A percentile compares a stretch with the other conserved stretches of the same genome.
phyloP scores from a whole-genome alignment of 768 basidiomycete species.

The Serendipita sp. region DNA sequence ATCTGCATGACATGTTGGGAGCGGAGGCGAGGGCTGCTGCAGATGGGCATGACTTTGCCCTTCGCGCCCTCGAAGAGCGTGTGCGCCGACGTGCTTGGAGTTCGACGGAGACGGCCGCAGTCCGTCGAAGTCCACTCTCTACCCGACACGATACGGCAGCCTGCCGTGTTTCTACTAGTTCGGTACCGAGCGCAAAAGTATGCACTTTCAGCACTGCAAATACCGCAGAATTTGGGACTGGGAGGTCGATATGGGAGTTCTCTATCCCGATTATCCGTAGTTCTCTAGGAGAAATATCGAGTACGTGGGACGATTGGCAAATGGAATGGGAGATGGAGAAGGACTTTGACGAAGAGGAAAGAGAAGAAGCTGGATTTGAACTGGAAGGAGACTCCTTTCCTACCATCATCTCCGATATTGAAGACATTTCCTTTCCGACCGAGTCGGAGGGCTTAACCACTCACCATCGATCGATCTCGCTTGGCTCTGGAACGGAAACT shows the following conservation, averaged over 20 bases:
- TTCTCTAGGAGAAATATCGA: conserved; percentile 1
- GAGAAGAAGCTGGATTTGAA: not conserved
- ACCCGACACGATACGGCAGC: not conserved
- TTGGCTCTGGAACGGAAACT: not conserved
- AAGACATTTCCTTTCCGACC: not conserved
- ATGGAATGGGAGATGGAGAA: conserved; percentile 5
- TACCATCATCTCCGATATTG: not conserved
- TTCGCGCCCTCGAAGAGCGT: not conserved
- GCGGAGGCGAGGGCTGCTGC: not conserved
- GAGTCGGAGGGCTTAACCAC: not conserved
- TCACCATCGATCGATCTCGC: not conserved
- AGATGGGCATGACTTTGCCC: not conserved
- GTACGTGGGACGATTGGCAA: conserved; percentile 2
- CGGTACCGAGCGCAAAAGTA: not conserved
- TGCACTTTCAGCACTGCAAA: not conserved
- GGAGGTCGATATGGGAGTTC: not conserved
- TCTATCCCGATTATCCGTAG: not conserved
- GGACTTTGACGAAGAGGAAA: not conserved
- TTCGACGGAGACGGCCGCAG: not conserved
- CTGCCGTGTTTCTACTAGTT: not conserved
- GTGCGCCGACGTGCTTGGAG: not conserved
- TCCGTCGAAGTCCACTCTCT: not conserved
- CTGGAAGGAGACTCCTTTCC: not conserved
- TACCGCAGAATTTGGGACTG: not conserved
- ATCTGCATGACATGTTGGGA: not conserved